Base-by-base conservation (phyloP, 2,329 filamentous ascomycete genomes). In the Paecilomyces fulvus region DNA sequence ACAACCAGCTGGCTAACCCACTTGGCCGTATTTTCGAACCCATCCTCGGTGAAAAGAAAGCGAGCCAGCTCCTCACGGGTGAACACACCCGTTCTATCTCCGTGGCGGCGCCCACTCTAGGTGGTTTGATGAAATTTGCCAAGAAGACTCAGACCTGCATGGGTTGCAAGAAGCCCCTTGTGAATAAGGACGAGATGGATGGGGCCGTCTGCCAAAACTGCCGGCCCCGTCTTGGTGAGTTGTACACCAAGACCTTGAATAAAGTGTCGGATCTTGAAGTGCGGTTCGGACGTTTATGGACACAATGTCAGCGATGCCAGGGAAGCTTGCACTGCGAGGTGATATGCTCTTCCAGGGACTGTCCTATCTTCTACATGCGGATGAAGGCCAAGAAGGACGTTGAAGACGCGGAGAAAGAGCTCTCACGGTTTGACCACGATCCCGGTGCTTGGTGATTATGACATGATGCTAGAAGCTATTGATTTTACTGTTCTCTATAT, bases 321-420 rank as follows among this genome's bases (percentile, higher is more conserved):
- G 94, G 92, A 55, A 96, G 91, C 77, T 88, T 99, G 82, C 94
- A 99, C 76, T 94, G 90, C 72, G 94, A 99, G 73, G 95, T 99
- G 55, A 97, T 99, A 64, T 99, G 94, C 78, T 92, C 88, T 60
- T 92, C 88, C 71, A 89, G 91, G 72, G 94, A 99, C 77, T 99
- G 94, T 70, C 94, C 94, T 0, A 99, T 99, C 67, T 99, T 99
- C 74, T 99, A 99, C 73, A 99, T 99, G 94, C 86, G 94, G 3
- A 99, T 99, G 94, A 99, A 99, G 81, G 92, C 92, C 30, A 95
- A 96, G 82, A 99, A 99, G 79, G 94, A 99, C 71, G 86, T 97
- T 43, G 92, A 97, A 73, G 94, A 99, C 76, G 87, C 87, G 1
- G 90, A 92, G 56, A 95, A 90, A 76, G 94, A 99, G 73, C 74